Percentiles rank a stretch among this genome's conserved stretches.
These are phyloP conservation scores for Rhypophila decipiens DNA, from an alignment of 495 filamentous ascomycete genomes.

Conservation along the genomic window DNA sequence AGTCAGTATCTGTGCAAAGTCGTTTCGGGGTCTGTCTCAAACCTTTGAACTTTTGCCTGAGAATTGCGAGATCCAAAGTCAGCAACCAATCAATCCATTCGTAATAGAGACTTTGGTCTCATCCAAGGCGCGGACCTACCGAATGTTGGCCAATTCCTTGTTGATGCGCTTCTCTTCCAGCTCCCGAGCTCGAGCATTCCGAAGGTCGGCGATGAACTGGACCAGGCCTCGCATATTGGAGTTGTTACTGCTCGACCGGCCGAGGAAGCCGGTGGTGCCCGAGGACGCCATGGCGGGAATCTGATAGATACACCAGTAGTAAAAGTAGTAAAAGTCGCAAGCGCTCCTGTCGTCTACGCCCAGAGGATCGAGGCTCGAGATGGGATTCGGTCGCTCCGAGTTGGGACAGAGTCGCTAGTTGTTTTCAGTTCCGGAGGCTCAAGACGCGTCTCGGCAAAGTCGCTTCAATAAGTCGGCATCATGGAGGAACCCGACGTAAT, in stretches of 20 bases:
- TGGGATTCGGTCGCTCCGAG: not conserved
- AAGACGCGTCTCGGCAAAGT: not conserved
- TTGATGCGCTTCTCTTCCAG: slow-evolving; percentile 99
- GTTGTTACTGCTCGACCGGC: slow-evolving; percentile 53
- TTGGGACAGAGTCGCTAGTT: not conserved
- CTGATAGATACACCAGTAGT: not conserved
- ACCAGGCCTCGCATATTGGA: slow-evolving; percentile 83
- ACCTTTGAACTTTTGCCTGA: slow-evolving; percentile 73
- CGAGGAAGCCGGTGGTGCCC: slow-evolving; percentile 50
- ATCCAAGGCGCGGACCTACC: slow-evolving; percentile 36
- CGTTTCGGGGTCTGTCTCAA: slow-evolving; percentile 15
- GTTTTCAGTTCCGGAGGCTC: not conserved
- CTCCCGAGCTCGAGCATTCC: slow-evolving; percentile 91
- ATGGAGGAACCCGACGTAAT: not conserved
- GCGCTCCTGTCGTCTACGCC: too few species aligned
- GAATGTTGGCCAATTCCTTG: slow-evolving; percentile 97
- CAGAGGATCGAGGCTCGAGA: too few species aligned
- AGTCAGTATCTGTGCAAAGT: slow-evolving; percentile 10
- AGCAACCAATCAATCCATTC: not conserved
- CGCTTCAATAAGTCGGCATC: not conserved
- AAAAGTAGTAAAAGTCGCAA: too few species aligned
- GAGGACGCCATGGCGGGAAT: slow-evolving; percentile 45
- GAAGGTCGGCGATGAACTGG: slow-evolving; percentile 95
- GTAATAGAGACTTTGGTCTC: not conserved
- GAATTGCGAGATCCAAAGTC: too few species aligned